These are phyloP conservation scores for Extremus antarcticus DNA, from an alignment of 495 filamentous ascomycete genomes.

Conservation along the genomic window DNA sequence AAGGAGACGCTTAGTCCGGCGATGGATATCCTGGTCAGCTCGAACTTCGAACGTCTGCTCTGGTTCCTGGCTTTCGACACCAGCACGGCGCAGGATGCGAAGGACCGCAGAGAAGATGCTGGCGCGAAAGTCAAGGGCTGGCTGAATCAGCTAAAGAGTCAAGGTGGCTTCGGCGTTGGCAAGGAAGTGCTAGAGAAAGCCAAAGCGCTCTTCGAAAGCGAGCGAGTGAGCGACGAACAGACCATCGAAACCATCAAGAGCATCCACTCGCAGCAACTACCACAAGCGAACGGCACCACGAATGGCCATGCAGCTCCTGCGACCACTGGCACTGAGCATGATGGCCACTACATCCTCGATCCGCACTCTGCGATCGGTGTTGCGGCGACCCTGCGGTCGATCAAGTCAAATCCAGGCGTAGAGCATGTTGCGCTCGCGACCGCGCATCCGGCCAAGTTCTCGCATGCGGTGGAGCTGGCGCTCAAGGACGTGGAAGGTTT, in stretches of 20 bases:
- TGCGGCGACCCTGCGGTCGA: conserved; percentile 54
- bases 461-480: conserved; percentile 63
- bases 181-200: conserved; percentile 53
- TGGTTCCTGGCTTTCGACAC: conserved; percentile 77
- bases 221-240: conserved; percentile 69
- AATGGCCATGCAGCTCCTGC: conserved; percentile 22
- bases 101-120: conserved; percentile 35
- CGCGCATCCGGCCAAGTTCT: conserved; percentile 91
- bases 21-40: conserved; percentile 93
- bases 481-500: conserved; percentile 56
- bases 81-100: conserved; percentile 18
- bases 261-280: conserved; percentile 41
- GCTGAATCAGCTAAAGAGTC: conserved; percentile 62
- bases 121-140: conserved; percentile 57
- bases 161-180: conserved; percentile 72
- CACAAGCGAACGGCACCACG: conserved; percentile 14
- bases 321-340: conserved; percentile 24
- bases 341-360: conserved; percentile 69
- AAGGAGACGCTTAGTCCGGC: conserved; percentile 83
- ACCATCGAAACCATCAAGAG: conserved; percentile 62
- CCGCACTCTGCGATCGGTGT: conserved; percentile 86
- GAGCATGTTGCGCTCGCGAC: conserved; percentile 76
- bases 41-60: conserved; percentile 93
- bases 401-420: conserved; percentile 20
- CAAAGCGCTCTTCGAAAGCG: conserved; percentile 60